phyloP scores from a whole-genome alignment of 2,329 filamentous ascomycete genomes.

The Cylindrodendrum hubeiense region DNA sequence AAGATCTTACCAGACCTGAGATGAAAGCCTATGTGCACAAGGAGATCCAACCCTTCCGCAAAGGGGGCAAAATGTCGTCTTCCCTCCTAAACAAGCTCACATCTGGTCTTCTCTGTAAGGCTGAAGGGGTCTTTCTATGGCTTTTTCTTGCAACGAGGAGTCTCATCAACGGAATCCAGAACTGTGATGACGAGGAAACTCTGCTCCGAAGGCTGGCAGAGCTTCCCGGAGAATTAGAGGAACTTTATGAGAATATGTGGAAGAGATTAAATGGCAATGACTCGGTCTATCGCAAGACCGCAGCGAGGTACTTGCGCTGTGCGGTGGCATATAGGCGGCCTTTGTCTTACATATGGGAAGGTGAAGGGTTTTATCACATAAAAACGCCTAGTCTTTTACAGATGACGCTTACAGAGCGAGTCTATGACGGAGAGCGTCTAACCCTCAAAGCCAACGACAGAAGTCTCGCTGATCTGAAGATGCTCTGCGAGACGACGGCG shows the following conservation, averaged over 20 bases:
- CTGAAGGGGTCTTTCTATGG: constrained; percentile 25
- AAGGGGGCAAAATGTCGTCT: background rate
- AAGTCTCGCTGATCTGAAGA: background rate
- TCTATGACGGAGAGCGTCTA: background rate
- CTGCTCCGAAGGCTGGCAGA: background rate
- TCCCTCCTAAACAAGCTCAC: background rate
- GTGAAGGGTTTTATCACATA: background rate
- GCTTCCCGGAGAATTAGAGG: constrained; percentile 3
- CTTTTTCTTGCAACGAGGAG: constrained; percentile 9
- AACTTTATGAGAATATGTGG: constrained; percentile 20
- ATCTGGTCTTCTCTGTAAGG: background rate
- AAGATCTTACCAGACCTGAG: constrained; percentile 25
- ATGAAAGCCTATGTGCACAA: constrained; percentile 16
- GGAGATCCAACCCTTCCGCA: background rate
- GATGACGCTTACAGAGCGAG: background rate
- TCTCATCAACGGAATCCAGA: constrained; percentile 6
- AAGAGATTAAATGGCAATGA: constrained; percentile 9
- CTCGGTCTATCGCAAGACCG: constrained; percentile 5
- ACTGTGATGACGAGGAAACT: background rate
- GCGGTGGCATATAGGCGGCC: background rate
- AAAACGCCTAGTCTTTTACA: background rate
- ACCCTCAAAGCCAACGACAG: background rate
- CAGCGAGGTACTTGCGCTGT: constrained; percentile 2
- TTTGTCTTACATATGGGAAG: background rate
- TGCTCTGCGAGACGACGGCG: background rate